phyloP scores from a whole-genome alignment of 768 basidiomycete genomes.

The Kwoniella pini region DNA sequence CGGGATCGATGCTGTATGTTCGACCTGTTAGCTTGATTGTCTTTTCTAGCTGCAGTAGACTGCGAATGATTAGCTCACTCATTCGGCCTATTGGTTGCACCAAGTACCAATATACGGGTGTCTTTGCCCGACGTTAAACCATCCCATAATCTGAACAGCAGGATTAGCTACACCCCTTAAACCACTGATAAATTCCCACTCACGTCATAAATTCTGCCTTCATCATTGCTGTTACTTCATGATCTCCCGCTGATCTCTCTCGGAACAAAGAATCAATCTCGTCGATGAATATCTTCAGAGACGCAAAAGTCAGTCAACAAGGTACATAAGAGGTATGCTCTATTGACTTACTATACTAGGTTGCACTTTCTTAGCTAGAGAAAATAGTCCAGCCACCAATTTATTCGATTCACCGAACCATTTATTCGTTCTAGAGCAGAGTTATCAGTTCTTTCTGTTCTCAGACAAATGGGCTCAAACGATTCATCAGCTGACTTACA shows the following conservation, averaged over 20 bases:
- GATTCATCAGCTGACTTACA: constrained; percentile 51
- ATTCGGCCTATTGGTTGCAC: constrained; percentile 91
- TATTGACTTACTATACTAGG: constrained; percentile 72
- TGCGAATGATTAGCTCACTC: constrained; percentile 64
- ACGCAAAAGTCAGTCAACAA: not conserved
- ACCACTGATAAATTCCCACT: constrained; percentile 16
- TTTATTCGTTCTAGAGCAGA: constrained; percentile 41
- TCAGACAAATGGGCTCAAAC: not conserved
- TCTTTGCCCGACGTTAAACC: constrained; percentile 79
- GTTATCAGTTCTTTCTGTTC: constrained; percentile 9
- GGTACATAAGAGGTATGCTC: too few relatives aligned
- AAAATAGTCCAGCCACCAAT: constrained; percentile 90
- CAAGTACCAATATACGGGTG: constrained; percentile 77
- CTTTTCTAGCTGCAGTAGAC: not conserved
- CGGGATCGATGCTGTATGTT: constrained; percentile 51
- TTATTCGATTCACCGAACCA: constrained; percentile 94
- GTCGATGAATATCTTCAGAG: constrained; percentile 80
- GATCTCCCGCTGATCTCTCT: constrained; percentile 81
- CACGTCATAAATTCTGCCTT: constrained; percentile 67
- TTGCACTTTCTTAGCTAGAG: constrained; percentile 87
- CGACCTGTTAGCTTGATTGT: constrained; percentile 4
- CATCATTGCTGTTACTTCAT: constrained; percentile 98
- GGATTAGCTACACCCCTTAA: not conserved
- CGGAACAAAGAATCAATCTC: constrained; percentile 96
- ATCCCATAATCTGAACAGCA: constrained; percentile 78